Evolutionary conservation across 768 basidiomycete genomes (phyloP).

Genomic region (Leccinum uliginosum): DNA sequence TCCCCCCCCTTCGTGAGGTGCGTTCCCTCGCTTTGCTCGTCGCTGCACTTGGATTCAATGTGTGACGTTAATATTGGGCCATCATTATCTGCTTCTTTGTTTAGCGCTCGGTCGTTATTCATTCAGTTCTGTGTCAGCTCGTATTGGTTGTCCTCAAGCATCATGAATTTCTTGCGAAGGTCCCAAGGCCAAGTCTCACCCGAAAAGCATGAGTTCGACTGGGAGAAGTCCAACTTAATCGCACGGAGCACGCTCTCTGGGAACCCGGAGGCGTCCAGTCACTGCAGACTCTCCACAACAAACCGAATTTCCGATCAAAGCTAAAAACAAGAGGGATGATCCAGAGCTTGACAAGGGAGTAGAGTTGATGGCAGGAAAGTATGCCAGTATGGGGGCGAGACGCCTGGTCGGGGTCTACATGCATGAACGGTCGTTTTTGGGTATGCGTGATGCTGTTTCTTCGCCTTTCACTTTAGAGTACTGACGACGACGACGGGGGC

Average conservation of each 20-base stretch:
- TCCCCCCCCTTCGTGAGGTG: background rate
- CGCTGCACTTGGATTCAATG: too few species aligned
- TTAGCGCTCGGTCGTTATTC: background rate
- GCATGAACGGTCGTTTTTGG: too few species aligned
- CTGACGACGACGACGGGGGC: too few species aligned
- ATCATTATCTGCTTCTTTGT: background rate
- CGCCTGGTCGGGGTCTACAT: too few species aligned
- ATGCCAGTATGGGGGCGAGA: too few species aligned
- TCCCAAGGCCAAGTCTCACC: background rate
- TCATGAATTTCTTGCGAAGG: slow-evolving; percentile 1
- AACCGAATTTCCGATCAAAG: background rate
- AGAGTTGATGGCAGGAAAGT: too few species aligned
- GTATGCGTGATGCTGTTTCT: too few species aligned
- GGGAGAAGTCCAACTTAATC: background rate
- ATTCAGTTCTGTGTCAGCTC: too few species aligned
- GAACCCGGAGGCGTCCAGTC: background rate
- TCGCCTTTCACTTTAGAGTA: too few species aligned
- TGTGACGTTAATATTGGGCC: background rate
- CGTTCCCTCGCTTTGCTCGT: background rate
- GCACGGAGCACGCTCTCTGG: too few species aligned
- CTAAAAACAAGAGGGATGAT: background rate
- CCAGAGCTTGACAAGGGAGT: slow-evolving; percentile 1
- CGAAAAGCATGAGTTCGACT: background rate
- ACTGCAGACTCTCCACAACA: slow-evolving; percentile 6
- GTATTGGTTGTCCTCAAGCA: background rate